Evolutionary conservation across 371 early-diverging fungal genomes (phyloP).

Genomic region (Mortierella sp.): DNA sequence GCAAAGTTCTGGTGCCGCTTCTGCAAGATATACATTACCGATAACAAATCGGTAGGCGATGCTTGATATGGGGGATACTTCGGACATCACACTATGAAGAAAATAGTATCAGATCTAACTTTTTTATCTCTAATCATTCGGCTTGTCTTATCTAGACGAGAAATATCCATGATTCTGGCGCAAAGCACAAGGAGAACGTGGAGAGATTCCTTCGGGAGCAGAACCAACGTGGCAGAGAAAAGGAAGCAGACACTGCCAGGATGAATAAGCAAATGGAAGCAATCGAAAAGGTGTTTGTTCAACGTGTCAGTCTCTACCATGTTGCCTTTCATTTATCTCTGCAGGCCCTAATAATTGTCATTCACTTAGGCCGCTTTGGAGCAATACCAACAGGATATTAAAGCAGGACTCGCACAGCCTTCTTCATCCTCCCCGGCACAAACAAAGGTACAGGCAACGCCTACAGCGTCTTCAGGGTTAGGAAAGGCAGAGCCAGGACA

Average conservation of each 20-base stretch:
- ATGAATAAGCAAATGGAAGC: conserved; percentile 66
- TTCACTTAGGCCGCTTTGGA: conserved; percentile 22
- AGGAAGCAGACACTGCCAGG: conserved; percentile 62
- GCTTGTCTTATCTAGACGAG: conserved; percentile 60
- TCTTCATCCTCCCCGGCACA: conserved; percentile 9
- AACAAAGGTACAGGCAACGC: neutral
- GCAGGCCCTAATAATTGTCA: no score
- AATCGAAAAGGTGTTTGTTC: conserved; percentile 61
- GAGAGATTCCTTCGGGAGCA: conserved; percentile 74
- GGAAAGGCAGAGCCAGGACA: neutral
- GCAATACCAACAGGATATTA: conserved; percentile 51
- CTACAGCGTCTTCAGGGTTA: conserved; percentile 1
- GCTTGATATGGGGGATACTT: conserved; percentile 9
- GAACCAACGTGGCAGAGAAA: conserved; percentile 67
- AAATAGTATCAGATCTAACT: no score
- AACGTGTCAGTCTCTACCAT: neutral
- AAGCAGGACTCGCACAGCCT: conserved; percentile 51
- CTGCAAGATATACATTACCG: conserved; percentile 78
- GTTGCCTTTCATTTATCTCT: neutral
- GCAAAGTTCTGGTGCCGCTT: conserved; percentile 79
- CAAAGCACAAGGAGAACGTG: conserved; percentile 76
- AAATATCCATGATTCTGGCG: conserved; percentile 72
- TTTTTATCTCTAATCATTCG: no score
- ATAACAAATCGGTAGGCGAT: conserved; percentile 73
- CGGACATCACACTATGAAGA: conserved; percentile 1